Conservation (phyloP, 352 stramenopile genomes). For the Globisporangium polare region DNA sequence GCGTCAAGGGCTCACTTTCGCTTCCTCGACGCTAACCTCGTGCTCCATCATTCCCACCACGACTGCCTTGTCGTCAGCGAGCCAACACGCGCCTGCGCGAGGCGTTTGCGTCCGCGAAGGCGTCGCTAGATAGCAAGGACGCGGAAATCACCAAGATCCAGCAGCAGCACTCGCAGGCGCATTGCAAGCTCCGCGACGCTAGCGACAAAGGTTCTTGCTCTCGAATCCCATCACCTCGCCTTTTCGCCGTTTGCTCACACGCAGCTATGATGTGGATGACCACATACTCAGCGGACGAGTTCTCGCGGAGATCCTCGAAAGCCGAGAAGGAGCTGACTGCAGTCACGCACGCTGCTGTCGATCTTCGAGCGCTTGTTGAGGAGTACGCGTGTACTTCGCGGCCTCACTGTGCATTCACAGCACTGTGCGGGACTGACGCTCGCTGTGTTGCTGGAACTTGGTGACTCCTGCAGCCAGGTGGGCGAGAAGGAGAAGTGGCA, state of each 20-base stretch:
- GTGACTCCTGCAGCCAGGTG: constrained; percentile 39
- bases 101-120: constrained; percentile 44
- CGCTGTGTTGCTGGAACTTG: neutral
- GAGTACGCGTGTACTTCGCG: constrained; percentile 25
- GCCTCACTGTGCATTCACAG: too few species aligned
- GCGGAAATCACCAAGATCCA: constrained; percentile 34
- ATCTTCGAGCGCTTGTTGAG: constrained; percentile 56
- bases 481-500: constrained; percentile 76
- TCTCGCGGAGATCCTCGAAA: constrained; percentile 20
- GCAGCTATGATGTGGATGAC: too few species aligned
- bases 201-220: constrained; percentile 23
- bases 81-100: constrained; percentile 47
- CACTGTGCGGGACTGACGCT: too few species aligned
- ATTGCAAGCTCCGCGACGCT: constrained; percentile 26
- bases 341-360: constrained; percentile 33
- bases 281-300: constrained; percentile 16
- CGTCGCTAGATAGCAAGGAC: constrained; percentile 40
- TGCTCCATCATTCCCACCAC: neutral
- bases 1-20: neutral
- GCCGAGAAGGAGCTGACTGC: constrained; percentile 28
- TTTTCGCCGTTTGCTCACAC: too few species aligned
- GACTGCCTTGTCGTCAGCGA: constrained; percentile 21
- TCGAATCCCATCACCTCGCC: too few species aligned
- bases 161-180: constrained; percentile 22
- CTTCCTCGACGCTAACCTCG: neutral